Conservation (phyloP, 371 early-diverging fungal species). For the Syncephalastrum contaminatum region DNA sequence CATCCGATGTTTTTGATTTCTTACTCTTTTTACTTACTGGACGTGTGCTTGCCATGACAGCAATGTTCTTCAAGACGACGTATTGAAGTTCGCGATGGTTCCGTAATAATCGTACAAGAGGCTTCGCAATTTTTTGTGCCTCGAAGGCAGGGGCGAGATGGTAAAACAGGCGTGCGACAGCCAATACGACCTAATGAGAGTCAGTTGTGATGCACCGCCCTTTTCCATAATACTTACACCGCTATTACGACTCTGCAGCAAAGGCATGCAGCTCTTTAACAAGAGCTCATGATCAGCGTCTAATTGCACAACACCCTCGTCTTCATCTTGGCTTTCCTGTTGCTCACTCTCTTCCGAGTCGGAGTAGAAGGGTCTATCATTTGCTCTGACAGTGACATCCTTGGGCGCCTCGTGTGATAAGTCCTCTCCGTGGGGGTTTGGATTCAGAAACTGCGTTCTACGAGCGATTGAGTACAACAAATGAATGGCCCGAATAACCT, state of each 20-base stretch:
- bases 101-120: constrained; percentile 77
- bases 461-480: background rate
- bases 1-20: no score
- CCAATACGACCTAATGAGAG: constrained; percentile 69
- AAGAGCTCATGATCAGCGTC: constrained; percentile 81
- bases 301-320: constrained; percentile 35
- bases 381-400: constrained; percentile 12
- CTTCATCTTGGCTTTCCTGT: constrained; percentile 29
- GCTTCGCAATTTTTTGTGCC: constrained; percentile 63
- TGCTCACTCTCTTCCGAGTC: constrained; percentile 30
- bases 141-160: constrained; percentile 72
- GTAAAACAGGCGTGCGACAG: constrained; percentile 70
- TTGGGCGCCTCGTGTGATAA: constrained; percentile 31
- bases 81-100: constrained; percentile 76
- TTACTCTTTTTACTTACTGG: constrained; percentile 72
- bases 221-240: constrained; percentile 51
- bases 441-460: constrained; percentile 65
- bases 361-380: constrained; percentile 37
- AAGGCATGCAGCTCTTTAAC: constrained; percentile 66
- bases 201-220: background rate
- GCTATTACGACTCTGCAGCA: constrained; percentile 85
- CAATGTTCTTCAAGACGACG: constrained; percentile 77
- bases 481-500: background rate
- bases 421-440: constrained; percentile 51
- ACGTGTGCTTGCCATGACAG: constrained; percentile 65